phyloP scores from a whole-genome alignment of 306 rosid species.

The Senna siamea region DNA sequence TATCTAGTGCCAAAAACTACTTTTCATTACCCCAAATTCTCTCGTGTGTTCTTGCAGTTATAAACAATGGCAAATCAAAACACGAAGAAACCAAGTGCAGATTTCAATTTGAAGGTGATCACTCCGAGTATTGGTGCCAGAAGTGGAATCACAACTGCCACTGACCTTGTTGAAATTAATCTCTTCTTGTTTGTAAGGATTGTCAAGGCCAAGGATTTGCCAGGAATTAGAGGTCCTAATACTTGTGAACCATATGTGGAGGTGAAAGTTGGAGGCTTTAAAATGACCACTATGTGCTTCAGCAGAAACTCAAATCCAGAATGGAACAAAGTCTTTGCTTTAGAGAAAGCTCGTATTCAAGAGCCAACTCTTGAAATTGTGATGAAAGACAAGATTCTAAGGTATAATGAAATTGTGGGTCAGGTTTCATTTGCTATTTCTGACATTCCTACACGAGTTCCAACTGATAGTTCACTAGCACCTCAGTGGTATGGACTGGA shows the following conservation, averaged over 20 bases:
- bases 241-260: conserved; percentile 38
- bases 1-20: too few species aligned
- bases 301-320: conserved; percentile 25
- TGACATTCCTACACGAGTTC: conserved; percentile 36
- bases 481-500: conserved; percentile 34
- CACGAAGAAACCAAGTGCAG: background rate
- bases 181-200: conserved; percentile 42
- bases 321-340: conserved; percentile 50
- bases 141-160: conserved; percentile 27
- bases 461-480: conserved; percentile 41
- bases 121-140: conserved; percentile 39
- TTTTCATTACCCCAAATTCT: too few species aligned
- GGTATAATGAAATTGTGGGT: conserved; percentile 14
- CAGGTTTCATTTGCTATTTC: conserved; percentile 20
- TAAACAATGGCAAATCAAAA: conserved; percentile 17
- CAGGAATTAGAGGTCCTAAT: background rate
- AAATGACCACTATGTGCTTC: conserved; percentile 24
- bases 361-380: conserved; percentile 36
- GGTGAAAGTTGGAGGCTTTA: conserved; percentile 38
- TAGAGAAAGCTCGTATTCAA: conserved; percentile 33
- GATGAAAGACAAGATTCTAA: conserved; percentile 14
- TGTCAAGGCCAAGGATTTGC: conserved; percentile 37
- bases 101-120: conserved; percentile 40
- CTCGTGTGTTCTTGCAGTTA: background rate
- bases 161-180: conserved; percentile 45